Conservation (phyloP, 208 protist genomes). For the Herpetomonas tarakana region DNA sequence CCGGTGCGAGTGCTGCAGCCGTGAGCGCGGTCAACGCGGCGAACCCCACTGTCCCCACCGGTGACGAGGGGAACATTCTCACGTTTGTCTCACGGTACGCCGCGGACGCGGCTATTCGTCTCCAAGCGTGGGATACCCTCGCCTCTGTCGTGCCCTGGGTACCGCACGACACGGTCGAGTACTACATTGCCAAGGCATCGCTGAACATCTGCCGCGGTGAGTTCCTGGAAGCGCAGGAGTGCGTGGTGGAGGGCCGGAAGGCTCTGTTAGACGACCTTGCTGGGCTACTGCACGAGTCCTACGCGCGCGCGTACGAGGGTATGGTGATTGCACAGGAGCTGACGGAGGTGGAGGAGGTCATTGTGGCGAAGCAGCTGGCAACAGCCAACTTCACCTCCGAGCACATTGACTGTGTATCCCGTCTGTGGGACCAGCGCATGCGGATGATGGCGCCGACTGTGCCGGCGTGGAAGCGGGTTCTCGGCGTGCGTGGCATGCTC, state of each 20-base stretch:
- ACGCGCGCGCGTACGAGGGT: conserved; percentile 89
- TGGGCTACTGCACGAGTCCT: conserved; percentile 82
- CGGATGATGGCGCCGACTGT: conserved; percentile 91
- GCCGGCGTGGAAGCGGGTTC: conserved; percentile 95
- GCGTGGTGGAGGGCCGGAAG: conserved; percentile 56
- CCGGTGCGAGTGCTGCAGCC: conserved; percentile 3
- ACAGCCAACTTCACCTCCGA: conserved; percentile 50
- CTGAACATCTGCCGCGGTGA: conserved; percentile 45
- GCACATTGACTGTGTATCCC: conserved; percentile 77
- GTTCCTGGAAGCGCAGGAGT: conserved; percentile 49
- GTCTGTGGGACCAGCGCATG: conserved; percentile 92
- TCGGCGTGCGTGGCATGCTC: conserved; percentile 94
- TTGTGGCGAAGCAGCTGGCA: conserved; percentile 77
- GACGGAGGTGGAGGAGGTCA: conserved; percentile 98
- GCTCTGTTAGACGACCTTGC: conserved; percentile 71
- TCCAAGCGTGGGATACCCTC: conserved; percentile 75
- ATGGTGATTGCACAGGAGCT: conserved; percentile 97
- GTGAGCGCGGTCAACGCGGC: conserved; percentile 8
- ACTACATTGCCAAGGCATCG: conserved; percentile 60
- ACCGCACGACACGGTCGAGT: conserved; percentile 53
- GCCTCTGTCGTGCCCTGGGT: conserved; percentile 47
- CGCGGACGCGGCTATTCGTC: conserved; percentile 77
- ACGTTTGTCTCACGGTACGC: conserved; percentile 76
- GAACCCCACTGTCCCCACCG: conserved; percentile 22
- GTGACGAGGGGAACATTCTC: conserved; percentile 56